A percentile compares a stretch with the other conserved stretches of the same genome.
Conservation (phyloP, 1,284 basidiomycete species). For the Bothia castanella region DNA sequence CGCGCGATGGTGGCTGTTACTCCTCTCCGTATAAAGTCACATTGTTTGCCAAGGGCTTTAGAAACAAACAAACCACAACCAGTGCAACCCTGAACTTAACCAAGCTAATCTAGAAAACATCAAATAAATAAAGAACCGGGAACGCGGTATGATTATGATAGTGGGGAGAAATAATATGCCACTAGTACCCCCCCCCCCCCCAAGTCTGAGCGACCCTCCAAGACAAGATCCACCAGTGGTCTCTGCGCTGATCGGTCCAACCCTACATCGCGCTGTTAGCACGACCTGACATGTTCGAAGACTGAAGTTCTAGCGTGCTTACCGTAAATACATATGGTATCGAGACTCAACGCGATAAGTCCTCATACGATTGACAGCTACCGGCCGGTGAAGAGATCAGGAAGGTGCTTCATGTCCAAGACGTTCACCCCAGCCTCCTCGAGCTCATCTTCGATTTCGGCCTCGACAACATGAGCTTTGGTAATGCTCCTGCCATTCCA, state of each 20-base stretch:
- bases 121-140: slow-evolving; percentile 1
- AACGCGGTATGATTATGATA: slow-evolving; percentile 1
- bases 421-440: slow-evolving; percentile 61
- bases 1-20: background rate
- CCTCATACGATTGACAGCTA: background rate
- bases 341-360: background rate
- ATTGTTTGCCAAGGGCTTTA: no score
- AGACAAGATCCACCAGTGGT: background rate
- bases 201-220: background rate
- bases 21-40: slow-evolving; percentile 5
- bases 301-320: slow-evolving; percentile 1
- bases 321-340: slow-evolving; percentile 12
- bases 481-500: slow-evolving; percentile 52
- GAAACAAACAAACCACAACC: slow-evolving; percentile 14
- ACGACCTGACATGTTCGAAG: background rate
- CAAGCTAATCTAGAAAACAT: background rate
- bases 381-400: slow-evolving; percentile 52
- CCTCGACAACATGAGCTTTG: slow-evolving; percentile 35
- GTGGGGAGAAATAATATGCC: background rate
- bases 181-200: background rate
- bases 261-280: slow-evolving; percentile 10
- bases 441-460: slow-evolving; percentile 52
- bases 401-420: slow-evolving; percentile 61
- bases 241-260: background rate
- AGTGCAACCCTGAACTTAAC: no score